phyloP scores from a whole-genome alignment of 768 basidiomycete genomes.

The Serendipita sp. region DNA sequence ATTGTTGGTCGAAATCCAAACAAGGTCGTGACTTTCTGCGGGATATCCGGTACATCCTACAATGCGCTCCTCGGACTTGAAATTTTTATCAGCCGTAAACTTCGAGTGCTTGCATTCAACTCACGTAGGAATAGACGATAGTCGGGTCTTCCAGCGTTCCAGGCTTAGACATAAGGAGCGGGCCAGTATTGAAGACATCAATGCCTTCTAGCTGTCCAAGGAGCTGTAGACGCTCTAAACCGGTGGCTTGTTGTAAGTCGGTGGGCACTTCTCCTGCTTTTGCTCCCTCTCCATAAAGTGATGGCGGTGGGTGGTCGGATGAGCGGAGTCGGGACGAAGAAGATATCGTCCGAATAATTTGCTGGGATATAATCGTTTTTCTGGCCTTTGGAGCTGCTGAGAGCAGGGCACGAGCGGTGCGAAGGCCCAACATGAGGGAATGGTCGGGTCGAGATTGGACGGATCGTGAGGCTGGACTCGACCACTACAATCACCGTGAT shows the following conservation, averaged over 20 bases:
- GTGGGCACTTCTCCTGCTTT: conserved; percentile 55
- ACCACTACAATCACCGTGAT: background rate
- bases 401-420: conserved; percentile 1
- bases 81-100: background rate
- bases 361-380: background rate
- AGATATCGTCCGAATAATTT: background rate
- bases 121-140: conserved; percentile 71
- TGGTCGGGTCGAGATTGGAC: conserved; percentile 2
- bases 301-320: conserved; percentile 27
- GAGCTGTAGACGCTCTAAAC: conserved; percentile 90
- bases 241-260: conserved; percentile 83
- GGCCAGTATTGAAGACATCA: conserved; percentile 76
- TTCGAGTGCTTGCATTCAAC: background rate
- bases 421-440: background rate
- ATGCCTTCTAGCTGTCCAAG: conserved; percentile 78
- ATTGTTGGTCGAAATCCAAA: conserved; percentile 61
- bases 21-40: conserved; percentile 86
- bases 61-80: conserved; percentile 66
- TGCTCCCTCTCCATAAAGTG: conserved; percentile 55
- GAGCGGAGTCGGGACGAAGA: background rate
- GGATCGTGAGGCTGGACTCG: background rate
- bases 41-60: conserved; percentile 93
- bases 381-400: background rate
- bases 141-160: conserved; percentile 83
- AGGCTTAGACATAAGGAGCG: conserved; percentile 68